Base-by-base conservation (phyloP, 108 stramenopile genomes). In the Chaetoceros muelleri region DNA sequence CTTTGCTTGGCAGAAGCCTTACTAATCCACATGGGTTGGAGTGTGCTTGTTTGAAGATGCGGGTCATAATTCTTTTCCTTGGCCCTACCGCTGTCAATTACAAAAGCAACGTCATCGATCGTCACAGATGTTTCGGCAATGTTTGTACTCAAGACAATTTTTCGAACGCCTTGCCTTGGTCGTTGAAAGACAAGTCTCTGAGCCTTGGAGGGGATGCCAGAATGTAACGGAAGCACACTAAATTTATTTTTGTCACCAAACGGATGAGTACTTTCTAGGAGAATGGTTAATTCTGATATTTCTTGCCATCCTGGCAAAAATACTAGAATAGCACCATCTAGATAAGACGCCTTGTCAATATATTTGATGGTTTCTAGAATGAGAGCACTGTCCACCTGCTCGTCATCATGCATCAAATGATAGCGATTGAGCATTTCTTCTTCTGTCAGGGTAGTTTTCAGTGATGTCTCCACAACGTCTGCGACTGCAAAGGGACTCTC, bases 51-150 rank as follows among this genome's bases (percentile, higher is more conserved):
- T 59, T 82, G 71, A 50, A 82, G 65, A 53, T 84, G 82, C 20
- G 94, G 82, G 69, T 98, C 95, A 60, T 90, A 98, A 27, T 60
- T 64, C 58, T 88, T 95, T 63, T 95, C 94, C 73, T 98, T 98
- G n/a, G 82, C 77, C 48, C 76, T 70, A 25, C 72, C 76, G n/a
- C 66, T 70, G 46, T 74, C 86, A 46, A 91, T 79, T 44, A 96
- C 94, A 71, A 93, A 93, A 24, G 78, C 69, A 8, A 95, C 81
- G 53, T 95, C 95, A 49, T 93, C 89, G 62, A 98, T 95, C 5
- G 96, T 98, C 29, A 95, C 58, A 10, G 78, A 78, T 19, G 93
- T 94, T 73, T 96, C 96, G 26, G 97, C 95, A 56, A 96, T 90
- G 70, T 96, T 96, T 0, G 97, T 98, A 16, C 87, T 63, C 7